phyloP scores from a whole-genome alignment of 139 green algal genomes.

The Tetraselmis striata region DNA sequence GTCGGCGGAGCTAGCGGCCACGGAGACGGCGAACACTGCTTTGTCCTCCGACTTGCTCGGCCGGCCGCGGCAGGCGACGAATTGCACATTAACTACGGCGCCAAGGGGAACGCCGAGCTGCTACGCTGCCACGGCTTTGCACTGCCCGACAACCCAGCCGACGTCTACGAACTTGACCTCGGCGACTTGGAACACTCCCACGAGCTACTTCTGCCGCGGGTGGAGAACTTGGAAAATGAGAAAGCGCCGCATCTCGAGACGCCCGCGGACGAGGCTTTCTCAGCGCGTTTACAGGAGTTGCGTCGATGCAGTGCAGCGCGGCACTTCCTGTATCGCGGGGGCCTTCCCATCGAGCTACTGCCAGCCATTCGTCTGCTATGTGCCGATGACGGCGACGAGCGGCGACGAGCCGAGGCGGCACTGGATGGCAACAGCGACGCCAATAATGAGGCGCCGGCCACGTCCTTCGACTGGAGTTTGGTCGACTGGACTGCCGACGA shows the following conservation, averaged over 20 bases:
- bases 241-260: too few relatives aligned
- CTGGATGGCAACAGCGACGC: background rate
- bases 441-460: background rate
- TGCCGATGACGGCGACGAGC: background rate
- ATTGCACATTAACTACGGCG: conserved; percentile 9
- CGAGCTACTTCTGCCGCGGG: background rate
- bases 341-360: background rate
- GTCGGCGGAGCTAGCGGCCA: background rate
- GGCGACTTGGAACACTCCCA: background rate
- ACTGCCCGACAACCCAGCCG: background rate
- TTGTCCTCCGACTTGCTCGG: background rate
- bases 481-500: background rate
- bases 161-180: conserved; percentile 7
- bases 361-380: background rate
- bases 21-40: background rate
- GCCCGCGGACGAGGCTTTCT: too few relatives aligned
- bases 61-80: background rate
- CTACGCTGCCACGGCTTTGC: conserved; percentile 9
- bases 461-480: background rate
- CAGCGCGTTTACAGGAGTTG: too few relatives aligned
- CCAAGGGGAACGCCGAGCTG: conserved; percentile 10
- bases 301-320: too few relatives aligned
- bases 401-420: background rate
- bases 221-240: background rate
- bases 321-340: background rate